A percentile compares a stretch with the other conserved stretches of the same genome.
These are phyloP conservation scores for Nothopassalora personata DNA, from an alignment of 2,329 filamentous ascomycete genomes.

Conservation along the genomic window DNA sequence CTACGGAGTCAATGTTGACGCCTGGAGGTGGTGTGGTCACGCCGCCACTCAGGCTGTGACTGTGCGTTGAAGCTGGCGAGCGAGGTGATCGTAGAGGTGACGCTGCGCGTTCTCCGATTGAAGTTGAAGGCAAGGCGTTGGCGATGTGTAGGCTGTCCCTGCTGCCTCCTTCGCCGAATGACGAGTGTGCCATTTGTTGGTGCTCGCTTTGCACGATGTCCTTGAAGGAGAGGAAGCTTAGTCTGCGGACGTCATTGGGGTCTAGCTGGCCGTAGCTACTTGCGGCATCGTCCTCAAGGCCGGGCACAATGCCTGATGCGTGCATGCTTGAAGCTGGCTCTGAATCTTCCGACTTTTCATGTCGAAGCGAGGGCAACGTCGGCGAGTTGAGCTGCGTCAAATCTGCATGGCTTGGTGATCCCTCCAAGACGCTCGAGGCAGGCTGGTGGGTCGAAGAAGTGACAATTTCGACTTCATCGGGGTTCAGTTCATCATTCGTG, in stretches of 20 bases:
- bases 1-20: constrained; percentile 22
- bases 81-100: constrained; percentile 73
- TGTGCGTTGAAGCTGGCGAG: constrained; percentile 23
- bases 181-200: constrained; percentile 23
- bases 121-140: constrained; percentile 10
- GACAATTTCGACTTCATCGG: constrained; percentile 87
- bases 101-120: constrained; percentile 60
- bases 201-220: constrained; percentile 89
- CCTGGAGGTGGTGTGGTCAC: constrained; percentile 46
- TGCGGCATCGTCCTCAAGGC: constrained; percentile 52
- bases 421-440: constrained; percentile 57
- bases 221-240: constrained; percentile 95
- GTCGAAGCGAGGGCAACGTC: constrained; percentile 9
- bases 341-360: constrained; percentile 18
- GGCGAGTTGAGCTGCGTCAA: constrained; percentile 22
- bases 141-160: constrained; percentile 61
- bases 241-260: constrained; percentile 67
- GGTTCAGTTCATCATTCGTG: constrained; percentile 76
- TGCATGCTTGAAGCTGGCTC: constrained; percentile 70
- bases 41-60: constrained; percentile 17
- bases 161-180: constrained; percentile 49
- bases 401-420: constrained; percentile 27
- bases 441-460: constrained; percentile 81
- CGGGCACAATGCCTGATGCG: constrained; percentile 70
- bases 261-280: constrained; percentile 77